Evolutionary conservation across 1,284 basidiomycete species (phyloP).

Genomic region (Apiotrichum akiyoshidainum): DNA sequence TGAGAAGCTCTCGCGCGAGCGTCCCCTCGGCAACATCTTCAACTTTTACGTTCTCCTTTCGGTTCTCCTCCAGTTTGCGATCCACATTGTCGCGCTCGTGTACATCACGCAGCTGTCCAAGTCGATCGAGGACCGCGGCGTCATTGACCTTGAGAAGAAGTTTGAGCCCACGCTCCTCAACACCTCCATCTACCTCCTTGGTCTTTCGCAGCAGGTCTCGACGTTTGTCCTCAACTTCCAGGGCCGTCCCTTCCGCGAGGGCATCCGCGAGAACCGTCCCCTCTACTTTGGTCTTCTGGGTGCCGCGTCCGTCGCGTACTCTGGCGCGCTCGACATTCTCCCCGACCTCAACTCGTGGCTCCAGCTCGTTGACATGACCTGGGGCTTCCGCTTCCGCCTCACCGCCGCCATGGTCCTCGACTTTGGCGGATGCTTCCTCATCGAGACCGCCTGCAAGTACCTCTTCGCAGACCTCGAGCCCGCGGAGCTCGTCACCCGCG

Average conservation of each 20-base stretch:
- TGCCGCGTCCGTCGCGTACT: slow-evolving; percentile 82
- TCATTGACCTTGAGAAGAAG: slow-evolving; percentile 87
- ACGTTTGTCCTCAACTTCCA: slow-evolving; percentile 97
- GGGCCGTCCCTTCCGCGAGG: slow-evolving; percentile 93
- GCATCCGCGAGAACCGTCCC: slow-evolving; percentile 85
- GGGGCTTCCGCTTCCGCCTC: slow-evolving; percentile 74
- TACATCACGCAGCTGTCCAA: slow-evolving; percentile 86
- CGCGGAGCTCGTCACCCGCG: slow-evolving; percentile 75
- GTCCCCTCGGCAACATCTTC: slow-evolving; percentile 90
- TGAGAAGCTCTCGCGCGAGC: slow-evolving; percentile 83
- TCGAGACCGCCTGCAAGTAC: slow-evolving; percentile 78
- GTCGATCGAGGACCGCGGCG: slow-evolving; percentile 67
- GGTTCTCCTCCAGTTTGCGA: slow-evolving; percentile 82
- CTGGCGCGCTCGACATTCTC: slow-evolving; percentile 86
- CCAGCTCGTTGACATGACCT: slow-evolving; percentile 89
- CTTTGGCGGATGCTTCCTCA: slow-evolving; percentile 79
- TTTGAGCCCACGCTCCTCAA: slow-evolving; percentile 90
- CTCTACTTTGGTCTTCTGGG: slow-evolving; percentile 87
- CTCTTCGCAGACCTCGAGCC: slow-evolving; percentile 88
- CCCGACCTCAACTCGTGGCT: slow-evolving; percentile 96
- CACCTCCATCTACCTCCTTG: slow-evolving; percentile 89
- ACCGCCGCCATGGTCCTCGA: slow-evolving; percentile 80
- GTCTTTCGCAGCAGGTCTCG: slow-evolving; percentile 90
- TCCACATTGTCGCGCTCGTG: slow-evolving; percentile 81
- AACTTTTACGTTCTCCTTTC: slow-evolving; percentile 89